A percentile compares a stretch with the other conserved stretches of the same genome.
Conservation (phyloP, 371 early-diverging fungal genomes). For the Sporodiniella umbellata region DNA sequence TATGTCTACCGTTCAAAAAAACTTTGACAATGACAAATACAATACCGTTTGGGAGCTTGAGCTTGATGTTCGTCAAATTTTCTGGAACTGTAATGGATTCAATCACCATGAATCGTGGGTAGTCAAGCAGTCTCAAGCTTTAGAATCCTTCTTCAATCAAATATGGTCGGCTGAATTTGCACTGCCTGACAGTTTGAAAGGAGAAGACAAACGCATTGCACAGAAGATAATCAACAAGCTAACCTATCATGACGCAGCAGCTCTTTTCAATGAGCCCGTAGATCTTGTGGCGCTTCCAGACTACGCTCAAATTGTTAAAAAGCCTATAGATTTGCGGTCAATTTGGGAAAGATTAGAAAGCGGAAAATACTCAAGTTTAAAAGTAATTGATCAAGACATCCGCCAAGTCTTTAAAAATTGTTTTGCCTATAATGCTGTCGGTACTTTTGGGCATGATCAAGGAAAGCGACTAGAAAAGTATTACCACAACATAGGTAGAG, state of each 20-base stretch:
- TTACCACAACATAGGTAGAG: slow-evolving; percentile 55
- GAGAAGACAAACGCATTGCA: slow-evolving; percentile 35
- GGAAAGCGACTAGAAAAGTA: slow-evolving; percentile 67
- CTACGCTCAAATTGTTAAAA: slow-evolving; percentile 80
- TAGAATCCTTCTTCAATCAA: slow-evolving; percentile 40
- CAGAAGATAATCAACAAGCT: slow-evolving; percentile 38
- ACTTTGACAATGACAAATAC: slow-evolving; percentile 61
- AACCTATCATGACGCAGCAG: slow-evolving; percentile 32
- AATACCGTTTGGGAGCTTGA: slow-evolving; percentile 48
- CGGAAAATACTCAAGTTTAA: slow-evolving; percentile 43
- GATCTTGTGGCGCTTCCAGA: slow-evolving; percentile 87
- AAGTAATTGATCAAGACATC: slow-evolving; percentile 60
- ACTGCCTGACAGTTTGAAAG: slow-evolving; percentile 28
- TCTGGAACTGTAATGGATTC: slow-evolving; percentile 91
- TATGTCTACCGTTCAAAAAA: slow-evolving; percentile 77
- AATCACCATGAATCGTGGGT: slow-evolving; percentile 72
- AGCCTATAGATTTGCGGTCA: slow-evolving; percentile 97
- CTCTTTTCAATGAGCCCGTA: slow-evolving; percentile 82
- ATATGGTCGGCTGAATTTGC: slow-evolving; percentile 42
- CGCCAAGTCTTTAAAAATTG: slow-evolving; percentile 83
- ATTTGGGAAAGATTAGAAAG: slow-evolving; percentile 77
- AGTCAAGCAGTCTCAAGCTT: slow-evolving; percentile 33
- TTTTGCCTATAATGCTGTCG: slow-evolving; percentile 82
- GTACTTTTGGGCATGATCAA: slow-evolving; percentile 76
- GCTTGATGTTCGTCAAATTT: slow-evolving; percentile 61